Evolutionary conservation across 2,329 filamentous ascomycete species (phyloP).

Genomic region (Verruconis gallopava): DNA sequence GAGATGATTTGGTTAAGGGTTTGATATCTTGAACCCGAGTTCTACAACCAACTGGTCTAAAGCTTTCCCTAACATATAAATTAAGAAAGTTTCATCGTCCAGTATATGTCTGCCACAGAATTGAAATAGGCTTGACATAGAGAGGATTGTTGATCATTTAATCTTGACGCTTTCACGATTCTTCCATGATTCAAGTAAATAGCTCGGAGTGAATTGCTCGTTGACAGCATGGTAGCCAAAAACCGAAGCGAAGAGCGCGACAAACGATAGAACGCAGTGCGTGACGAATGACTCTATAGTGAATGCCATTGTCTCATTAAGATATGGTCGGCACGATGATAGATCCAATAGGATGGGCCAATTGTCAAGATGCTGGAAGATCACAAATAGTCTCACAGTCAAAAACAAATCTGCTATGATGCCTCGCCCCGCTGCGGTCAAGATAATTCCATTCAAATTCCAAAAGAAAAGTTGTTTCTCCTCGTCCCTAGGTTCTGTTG

Average conservation of each 20-base stretch:
- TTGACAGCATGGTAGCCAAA: not conserved
- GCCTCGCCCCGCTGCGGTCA: constrained; percentile 14
- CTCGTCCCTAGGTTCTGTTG: constrained; percentile 34
- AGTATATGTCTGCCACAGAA: no score
- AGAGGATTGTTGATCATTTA: no score
- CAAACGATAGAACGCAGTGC: not conserved
- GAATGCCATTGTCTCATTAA: not conserved
- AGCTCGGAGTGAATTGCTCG: not conserved
- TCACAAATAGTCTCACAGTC: constrained; percentile 15
- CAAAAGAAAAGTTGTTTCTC: constrained; percentile 38
- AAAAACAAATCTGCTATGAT: constrained; percentile 8
- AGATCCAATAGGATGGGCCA: constrained; percentile 18
- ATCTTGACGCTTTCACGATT: no score
- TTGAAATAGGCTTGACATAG: no score
- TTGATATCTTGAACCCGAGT: no score
- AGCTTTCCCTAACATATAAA: no score
- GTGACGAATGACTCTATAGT: not conserved
- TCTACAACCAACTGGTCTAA: no score
- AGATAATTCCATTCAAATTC: constrained; percentile 34
- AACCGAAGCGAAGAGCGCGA: not conserved
- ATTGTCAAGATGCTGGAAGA: constrained; percentile 22
- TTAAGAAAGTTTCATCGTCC: no score
- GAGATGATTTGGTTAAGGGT: no score
- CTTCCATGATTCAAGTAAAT: not conserved
- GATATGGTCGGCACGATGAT: not conserved